Evolutionary conservation across 2,329 filamentous ascomycete genomes (phyloP).

Genomic region (Thielaviopsis cerberus): DNA sequence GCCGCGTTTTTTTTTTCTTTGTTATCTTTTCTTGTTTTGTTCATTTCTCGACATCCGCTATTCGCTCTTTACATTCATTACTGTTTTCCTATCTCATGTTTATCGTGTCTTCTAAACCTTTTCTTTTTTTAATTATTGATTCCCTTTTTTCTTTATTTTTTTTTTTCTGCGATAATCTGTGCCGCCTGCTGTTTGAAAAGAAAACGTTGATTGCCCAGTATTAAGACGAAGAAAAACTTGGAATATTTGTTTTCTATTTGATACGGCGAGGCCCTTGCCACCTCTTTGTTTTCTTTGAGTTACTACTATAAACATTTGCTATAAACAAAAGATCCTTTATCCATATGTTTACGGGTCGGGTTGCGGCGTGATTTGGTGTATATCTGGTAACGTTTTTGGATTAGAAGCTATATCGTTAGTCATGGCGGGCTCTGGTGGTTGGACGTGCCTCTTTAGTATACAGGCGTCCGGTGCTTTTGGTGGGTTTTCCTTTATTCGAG

Average conservation of each 20-base stretch:
- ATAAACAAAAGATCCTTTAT: background rate
- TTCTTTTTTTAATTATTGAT: slow-evolving; percentile 13
- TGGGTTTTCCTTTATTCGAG: background rate
- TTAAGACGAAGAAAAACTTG: background rate
- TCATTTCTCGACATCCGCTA: slow-evolving; percentile 19
- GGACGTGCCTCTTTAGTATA: background rate
- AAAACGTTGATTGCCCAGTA: background rate
- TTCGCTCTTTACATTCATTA: slow-evolving; percentile 8
- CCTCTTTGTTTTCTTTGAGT: background rate
- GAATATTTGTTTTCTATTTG: background rate
- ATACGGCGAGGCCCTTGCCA: too few relatives aligned
- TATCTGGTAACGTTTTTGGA: background rate
- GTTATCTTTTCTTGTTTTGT: slow-evolving; percentile 21
- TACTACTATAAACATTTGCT: background rate
- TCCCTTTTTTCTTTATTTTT: slow-evolving; percentile 10
- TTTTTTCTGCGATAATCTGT: slow-evolving; percentile 7
- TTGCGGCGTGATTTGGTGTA: background rate
- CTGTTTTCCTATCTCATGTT: slow-evolving; percentile 15
- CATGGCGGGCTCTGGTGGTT: background rate
- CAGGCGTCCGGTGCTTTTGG: background rate
- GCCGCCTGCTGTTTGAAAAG: slow-evolving; percentile 1
- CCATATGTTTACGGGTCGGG: background rate
- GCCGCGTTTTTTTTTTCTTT: slow-evolving; percentile 30
- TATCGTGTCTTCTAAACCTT: slow-evolving; percentile 9
- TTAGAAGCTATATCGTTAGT: background rate